Percentiles rank a stretch among this genome's conserved stretches.
These are phyloP conservation scores for Brassica napus DNA, from an alignment of 345 rosid genomes.

Conservation along the genomic window DNA sequence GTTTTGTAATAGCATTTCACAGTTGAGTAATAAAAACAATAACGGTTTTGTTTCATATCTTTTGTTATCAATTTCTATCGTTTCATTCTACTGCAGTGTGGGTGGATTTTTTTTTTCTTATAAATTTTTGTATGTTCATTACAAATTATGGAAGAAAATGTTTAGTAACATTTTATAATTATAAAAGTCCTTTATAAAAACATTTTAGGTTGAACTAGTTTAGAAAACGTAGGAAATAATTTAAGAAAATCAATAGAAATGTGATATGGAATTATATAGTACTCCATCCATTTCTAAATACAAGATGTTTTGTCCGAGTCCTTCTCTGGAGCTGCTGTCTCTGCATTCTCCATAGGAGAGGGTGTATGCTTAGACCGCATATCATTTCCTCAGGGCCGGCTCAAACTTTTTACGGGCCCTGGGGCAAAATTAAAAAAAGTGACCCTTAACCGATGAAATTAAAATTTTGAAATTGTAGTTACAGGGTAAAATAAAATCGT, in stretches of 20 bases:
- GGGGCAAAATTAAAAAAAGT: too few relatives aligned
- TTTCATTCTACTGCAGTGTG: neutral
- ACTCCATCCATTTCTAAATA: too few relatives aligned
- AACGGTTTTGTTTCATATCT: neutral
- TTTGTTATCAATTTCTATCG: neutral
- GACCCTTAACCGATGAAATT: too few relatives aligned
- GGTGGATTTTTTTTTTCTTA: neutral
- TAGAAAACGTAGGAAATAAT: neutral
- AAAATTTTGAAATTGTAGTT: too few relatives aligned
- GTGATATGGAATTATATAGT: neutral
- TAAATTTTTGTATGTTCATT: neutral
- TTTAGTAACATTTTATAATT: neutral
- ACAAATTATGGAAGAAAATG: neutral
- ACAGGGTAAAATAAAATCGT: too few relatives aligned
- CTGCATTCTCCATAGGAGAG: neutral
- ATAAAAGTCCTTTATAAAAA: neutral
- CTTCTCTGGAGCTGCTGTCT: too few relatives aligned
- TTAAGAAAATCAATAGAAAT: neutral
- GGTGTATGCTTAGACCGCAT: neutral
- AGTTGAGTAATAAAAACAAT: neutral
- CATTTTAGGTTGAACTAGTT: neutral
- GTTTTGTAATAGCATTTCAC: neutral
- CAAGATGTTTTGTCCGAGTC: too few relatives aligned
- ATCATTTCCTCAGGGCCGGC: neutral
- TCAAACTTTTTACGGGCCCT: too few relatives aligned